phyloP scores from a whole-genome alignment of 225 moss, liverwort and hornwort genomes.

The Anthoceros angustus region DNA sequence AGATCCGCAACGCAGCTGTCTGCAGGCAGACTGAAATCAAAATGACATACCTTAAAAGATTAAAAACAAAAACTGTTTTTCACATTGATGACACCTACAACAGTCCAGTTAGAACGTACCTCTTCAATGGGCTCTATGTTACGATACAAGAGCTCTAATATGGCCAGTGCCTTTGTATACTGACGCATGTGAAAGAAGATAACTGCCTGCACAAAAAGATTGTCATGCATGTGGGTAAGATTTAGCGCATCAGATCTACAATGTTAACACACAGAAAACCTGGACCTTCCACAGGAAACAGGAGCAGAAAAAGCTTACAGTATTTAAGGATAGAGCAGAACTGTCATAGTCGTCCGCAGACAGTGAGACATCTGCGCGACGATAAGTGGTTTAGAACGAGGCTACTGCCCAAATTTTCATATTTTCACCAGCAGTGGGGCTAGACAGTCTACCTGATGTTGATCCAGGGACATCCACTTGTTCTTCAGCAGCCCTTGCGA shows the following conservation, averaged over 20 bases:
- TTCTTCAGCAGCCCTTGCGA: slow-evolving; percentile 75
- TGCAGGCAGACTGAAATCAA: slow-evolving; percentile 20
- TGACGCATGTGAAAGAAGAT: slow-evolving; percentile 58
- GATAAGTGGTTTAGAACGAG: slow-evolving; percentile 6
- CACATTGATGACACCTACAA: neutral
- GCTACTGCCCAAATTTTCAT: neutral
- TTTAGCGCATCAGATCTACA: neutral
- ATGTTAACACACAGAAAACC: neutral
- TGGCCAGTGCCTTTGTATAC: slow-evolving; percentile 28
- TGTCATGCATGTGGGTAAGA: neutral
- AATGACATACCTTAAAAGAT: neutral
- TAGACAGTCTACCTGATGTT: slow-evolving; percentile 27
- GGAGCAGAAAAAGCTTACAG: slow-evolving; percentile 29
- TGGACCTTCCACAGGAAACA: neutral
- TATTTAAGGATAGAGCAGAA: slow-evolving; percentile 75
- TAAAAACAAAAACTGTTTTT: neutral
- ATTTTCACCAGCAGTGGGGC: slow-evolving; percentile 11
- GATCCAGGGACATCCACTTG: slow-evolving; percentile 61
- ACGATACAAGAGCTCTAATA: slow-evolving; percentile 34
- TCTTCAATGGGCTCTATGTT: slow-evolving; percentile 49
- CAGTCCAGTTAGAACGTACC: slow-evolving; percentile 10
- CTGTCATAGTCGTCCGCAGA: slow-evolving; percentile 91
- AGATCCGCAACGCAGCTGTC: slow-evolving; percentile 80
- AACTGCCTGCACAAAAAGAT: slow-evolving; percentile 54
- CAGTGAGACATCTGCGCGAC: slow-evolving; percentile 39